Base-by-base conservation (phyloP, 306 rosid species). In the Cucurbita ficifolia region DNA sequence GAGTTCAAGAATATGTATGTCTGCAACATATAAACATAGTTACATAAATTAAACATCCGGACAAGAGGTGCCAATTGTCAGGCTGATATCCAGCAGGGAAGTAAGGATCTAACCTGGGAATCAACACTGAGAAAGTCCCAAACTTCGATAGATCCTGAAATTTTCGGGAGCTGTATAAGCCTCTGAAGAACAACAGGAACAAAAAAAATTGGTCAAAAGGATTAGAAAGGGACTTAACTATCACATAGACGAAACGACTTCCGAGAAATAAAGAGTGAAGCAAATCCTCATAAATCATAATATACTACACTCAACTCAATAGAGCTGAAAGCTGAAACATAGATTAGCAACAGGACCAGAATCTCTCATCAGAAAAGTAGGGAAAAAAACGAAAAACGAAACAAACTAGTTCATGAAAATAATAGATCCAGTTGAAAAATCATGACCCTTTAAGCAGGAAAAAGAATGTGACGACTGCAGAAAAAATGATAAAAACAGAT, bases 61-160 rank as follows among this genome's bases (percentile, higher is more conserved):
- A 64, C 60, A 19, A 13, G 43, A 68, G 43, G 35, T 29, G 39
- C 45, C 3, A 3, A 10, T 29, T 17, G 12, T 24, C 2, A 22
- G 11, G 17, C 12, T 35, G 42, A 46, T 46, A 75, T 73, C 49
- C 33, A 45, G 74, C 12, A 81, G 60, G 54, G 65, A 56, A 72
- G 55, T 39, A 83, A 84, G 45, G 22, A 62, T 74, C 61, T 55
- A 73, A 95, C 99, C 99, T 95, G 99, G 62, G 99, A 95, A 79
- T 95, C 99, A 17, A 95, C 99, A 83, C 97, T 91, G 72, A 95
- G 87, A 79, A 95, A 95, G 85, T 95, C 99, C 97, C 99, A 95
- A 68, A 91, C 95, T 88, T 95, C 99, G 84, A 95, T 89, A 79
- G 97, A 95, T 81, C 92, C 99, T 57, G 97, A 95, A 82, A 95